Evolutionary conservation across 495 filamentous ascomycete genomes (phyloP).

Genomic region (Aspergillus mulundensis): DNA sequence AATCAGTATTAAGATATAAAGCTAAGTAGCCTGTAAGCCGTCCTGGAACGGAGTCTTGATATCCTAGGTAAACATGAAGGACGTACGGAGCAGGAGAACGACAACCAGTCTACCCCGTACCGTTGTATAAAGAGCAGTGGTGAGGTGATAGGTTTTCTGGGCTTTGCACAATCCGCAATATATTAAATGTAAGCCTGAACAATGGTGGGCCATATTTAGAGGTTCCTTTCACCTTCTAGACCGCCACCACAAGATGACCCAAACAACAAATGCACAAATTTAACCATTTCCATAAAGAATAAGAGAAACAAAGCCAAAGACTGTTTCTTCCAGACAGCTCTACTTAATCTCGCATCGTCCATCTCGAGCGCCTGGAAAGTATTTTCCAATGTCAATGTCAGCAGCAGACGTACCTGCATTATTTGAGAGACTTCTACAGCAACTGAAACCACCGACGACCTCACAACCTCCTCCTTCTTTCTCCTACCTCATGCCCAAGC

Average conservation of each 20-base stretch:
- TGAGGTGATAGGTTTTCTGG: too few relatives aligned
- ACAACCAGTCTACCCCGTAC: too few relatives aligned
- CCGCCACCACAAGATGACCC: neutral
- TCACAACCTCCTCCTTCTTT: neutral
- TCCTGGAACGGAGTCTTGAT: too few relatives aligned
- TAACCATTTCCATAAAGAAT: neutral
- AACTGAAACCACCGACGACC: neutral
- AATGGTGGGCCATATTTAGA: neutral
- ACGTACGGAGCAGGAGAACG: neutral
- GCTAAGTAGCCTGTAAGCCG: too few relatives aligned
- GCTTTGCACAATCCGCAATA: neutral
- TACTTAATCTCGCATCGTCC: neutral
- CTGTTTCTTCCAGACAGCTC: neutral
- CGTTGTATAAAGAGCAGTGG: too few relatives aligned
- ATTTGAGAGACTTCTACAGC: neutral
- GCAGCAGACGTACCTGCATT: conserved; percentile 3
- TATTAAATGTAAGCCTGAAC: neutral
- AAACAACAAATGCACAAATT: neutral
- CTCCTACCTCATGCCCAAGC: neutral
- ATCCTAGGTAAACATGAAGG: neutral
- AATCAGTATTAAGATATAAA: too few relatives aligned
- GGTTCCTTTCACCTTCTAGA: neutral
- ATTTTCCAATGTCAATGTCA: neutral
- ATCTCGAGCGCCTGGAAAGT: neutral
- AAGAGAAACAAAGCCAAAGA: neutral